Percentiles rank a stretch among this genome's conserved stretches.
Conservation (phyloP, 495 filamentous ascomycete species). For the Thozetella sp. region DNA sequence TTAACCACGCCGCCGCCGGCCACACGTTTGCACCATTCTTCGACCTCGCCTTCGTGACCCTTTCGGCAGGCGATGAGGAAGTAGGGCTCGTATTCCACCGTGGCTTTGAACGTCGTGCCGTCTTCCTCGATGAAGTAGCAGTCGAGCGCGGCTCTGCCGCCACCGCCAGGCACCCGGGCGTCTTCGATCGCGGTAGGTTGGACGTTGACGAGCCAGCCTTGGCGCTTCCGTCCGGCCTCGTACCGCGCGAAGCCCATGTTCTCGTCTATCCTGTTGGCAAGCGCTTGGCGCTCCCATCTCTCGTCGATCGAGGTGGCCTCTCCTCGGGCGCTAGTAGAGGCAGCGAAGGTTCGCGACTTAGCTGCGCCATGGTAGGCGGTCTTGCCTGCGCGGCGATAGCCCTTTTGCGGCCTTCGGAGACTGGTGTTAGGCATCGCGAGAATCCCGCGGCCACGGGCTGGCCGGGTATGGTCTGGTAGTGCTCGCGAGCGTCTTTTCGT, state of each 20-base stretch:
- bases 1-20: slow-evolving; percentile 86
- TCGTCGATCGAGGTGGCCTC: slow-evolving; percentile 87
- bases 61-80: slow-evolving; percentile 90
- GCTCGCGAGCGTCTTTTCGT: too few species aligned
- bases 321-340: slow-evolving; percentile 68
- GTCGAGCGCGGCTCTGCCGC: slow-evolving; percentile 86
- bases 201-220: slow-evolving; percentile 95
- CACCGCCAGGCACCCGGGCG: slow-evolving; percentile 71
- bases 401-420: slow-evolving; percentile 47
- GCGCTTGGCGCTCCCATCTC: slow-evolving; percentile 78
- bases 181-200: slow-evolving; percentile 88
- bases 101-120: slow-evolving; percentile 93
- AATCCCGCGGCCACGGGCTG: too few species aligned
- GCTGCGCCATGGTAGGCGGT: slow-evolving; percentile 52
- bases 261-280: slow-evolving; percentile 92
- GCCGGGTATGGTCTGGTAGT: too few species aligned
- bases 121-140: slow-evolving; percentile 97
- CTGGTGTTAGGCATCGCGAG: slow-evolving; percentile 51
- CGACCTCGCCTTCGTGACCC: slow-evolving; percentile 87
- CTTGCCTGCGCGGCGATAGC: slow-evolving; percentile 55
- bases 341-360: slow-evolving; percentile 72
- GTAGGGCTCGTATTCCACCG: slow-evolving; percentile 94
- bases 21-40: slow-evolving; percentile 88
- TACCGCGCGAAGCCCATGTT: slow-evolving; percentile 90
- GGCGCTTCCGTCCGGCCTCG: slow-evolving; percentile 81